Evolutionary conservation across 805 yeast species (phyloP), one percentile per base, ranked within the genome.

Genomic region (Starmerella bombi): DNA sequence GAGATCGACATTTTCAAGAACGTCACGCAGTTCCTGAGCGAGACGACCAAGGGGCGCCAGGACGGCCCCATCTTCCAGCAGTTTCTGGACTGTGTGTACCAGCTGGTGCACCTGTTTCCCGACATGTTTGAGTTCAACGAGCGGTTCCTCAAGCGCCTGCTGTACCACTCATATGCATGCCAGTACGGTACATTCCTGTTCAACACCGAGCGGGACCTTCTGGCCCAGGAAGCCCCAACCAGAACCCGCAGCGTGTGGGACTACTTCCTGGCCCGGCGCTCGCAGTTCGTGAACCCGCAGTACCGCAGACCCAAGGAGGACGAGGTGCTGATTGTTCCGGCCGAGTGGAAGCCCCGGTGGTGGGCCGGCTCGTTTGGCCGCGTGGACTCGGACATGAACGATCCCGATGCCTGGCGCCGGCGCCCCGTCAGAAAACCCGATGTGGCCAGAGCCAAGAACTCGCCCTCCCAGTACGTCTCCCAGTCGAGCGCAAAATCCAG

Each of bases 1-100:
- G 48, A 59, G 27, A n/a, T 62, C 63, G 40, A 66, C 60, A 60
- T 71, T 19, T 57, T 75, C 36, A 66, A 61, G 43, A 67, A 66
- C 38, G 64, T 77, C 18, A 66, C 76, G 38, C 66, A 40, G 32
- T 53, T 53, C 34, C 36, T 53, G 21, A 34, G 44, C 20, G 57
- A 53, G 20, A 41, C 52, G 10, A 40, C 57, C 2, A 43, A 46
- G 23, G 54, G 50, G 18, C 43, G 54, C 47, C 70, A 74, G 40
- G 74, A 77, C n/a, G 80, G 94, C 10, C 98, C 98, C 0, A 74
- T 86, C 1, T 88, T 91, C 61, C 96, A 85, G 52, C 98, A 91
- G 56, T 91, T 86, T 60, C 60, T 91, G 34, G 98, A 91, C 54
- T 77, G 91, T 48, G 80, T 84, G 1, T 85, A 78, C 57, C 98